Evolutionary conservation across 164 flowering plant genomes (phyloP).

Genomic region (Platanus orientalis): DNA sequence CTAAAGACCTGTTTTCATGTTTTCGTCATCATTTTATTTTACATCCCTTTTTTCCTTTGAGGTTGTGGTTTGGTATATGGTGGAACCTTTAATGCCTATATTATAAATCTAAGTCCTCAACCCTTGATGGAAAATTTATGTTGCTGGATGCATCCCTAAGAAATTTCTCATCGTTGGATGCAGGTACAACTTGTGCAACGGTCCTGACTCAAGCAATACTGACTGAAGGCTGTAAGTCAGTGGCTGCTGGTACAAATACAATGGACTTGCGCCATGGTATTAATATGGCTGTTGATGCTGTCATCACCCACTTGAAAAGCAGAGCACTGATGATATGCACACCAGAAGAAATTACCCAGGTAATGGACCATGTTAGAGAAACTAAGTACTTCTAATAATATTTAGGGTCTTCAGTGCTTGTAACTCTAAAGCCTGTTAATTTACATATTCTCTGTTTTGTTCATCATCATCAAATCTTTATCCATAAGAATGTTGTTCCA

Average conservation of each 20-base stretch:
- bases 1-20: too few species aligned
- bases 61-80: too few species aligned
- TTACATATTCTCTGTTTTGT: neutral
- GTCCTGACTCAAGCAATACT: constrained; percentile 89
- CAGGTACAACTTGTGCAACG: constrained; percentile 96
- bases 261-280: constrained; percentile 86
- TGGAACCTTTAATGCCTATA: too few species aligned
- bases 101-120: too few species aligned
- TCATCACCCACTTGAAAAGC: constrained; percentile 63
- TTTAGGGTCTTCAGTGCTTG: neutral
- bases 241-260: constrained; percentile 82
- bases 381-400: neutral
- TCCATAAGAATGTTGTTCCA: too few species aligned
- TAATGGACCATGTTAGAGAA: constrained; percentile 10
- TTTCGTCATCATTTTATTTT: too few species aligned
- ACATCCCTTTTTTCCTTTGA: too few species aligned
- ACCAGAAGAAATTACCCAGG: constrained; percentile 91
- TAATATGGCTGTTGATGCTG: constrained; percentile 75
- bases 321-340: constrained; percentile 85
- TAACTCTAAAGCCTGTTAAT: neutral
- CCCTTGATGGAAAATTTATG: too few species aligned
- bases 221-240: constrained; percentile 81
- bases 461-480: too few species aligned
- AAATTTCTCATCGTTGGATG: constrained; percentile 4
- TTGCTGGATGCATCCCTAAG: neutral